phyloP scores from a whole-genome alignment of 176 grass and related monocot genomes.

The Avena eriantha region DNA sequence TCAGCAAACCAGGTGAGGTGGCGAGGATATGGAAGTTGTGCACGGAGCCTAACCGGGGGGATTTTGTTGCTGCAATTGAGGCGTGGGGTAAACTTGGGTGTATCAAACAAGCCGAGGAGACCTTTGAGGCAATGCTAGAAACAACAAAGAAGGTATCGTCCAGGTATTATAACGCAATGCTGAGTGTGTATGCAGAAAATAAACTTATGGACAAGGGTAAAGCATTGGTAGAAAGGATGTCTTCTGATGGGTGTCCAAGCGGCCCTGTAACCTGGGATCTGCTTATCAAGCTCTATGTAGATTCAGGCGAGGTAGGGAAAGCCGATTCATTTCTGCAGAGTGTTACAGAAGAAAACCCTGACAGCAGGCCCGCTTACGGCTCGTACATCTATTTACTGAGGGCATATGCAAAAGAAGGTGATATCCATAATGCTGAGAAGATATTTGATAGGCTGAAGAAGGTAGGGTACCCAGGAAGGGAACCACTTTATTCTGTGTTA shows the following conservation, averaged over 20 bases:
- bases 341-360: slow-evolving; percentile 51
- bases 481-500: slow-evolving; percentile 56
- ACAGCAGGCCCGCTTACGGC: slow-evolving; percentile 51
- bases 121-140: slow-evolving; percentile 62
- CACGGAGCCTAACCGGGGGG: slow-evolving; percentile 54
- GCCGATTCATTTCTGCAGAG: slow-evolving; percentile 66
- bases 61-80: slow-evolving; percentile 69
- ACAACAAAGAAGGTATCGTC: slow-evolving; percentile 47
- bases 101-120: slow-evolving; percentile 56
- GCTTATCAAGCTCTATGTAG: slow-evolving; percentile 71
- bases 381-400: slow-evolving; percentile 58
- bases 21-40: slow-evolving; percentile 69
- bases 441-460: slow-evolving; percentile 64
- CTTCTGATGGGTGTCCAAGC: slow-evolving; percentile 37
- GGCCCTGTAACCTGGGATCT: slow-evolving; percentile 63
- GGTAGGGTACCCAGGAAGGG: slow-evolving; percentile 40
- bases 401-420: slow-evolving; percentile 65
- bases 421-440: slow-evolving; percentile 76
- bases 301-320: slow-evolving; percentile 69
- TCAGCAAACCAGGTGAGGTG: slow-evolving; percentile 65
- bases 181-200: slow-evolving; percentile 75
- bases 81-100: slow-evolving; percentile 69
- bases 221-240: slow-evolving; percentile 66
- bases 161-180: slow-evolving; percentile 64
- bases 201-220: slow-evolving; percentile 68